Evolutionary conservation across 2,329 filamentous ascomycete genomes (phyloP), one percentile per base, ranked within the genome.

Genomic region (Colletotrichum sublineola): DNA sequence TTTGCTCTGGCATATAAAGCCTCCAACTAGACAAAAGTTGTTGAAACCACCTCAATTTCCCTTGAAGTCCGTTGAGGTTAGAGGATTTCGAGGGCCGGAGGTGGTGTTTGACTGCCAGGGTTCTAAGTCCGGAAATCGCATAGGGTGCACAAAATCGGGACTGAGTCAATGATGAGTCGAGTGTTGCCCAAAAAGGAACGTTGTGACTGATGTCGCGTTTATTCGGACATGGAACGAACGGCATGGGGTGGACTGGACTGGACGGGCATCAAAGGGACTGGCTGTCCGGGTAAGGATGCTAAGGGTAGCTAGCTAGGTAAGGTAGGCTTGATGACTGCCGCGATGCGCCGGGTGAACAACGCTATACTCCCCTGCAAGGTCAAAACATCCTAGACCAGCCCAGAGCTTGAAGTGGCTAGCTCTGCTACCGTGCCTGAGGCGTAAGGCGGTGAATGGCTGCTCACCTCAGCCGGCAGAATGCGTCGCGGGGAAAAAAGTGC

Each of bases 131-230:
- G 33, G 55, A 58, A 58, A 46, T 31, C 44, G 33, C 24, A 55
- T 36, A 15, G 44, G n/a, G 48, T 40, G 40, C 29, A 46, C 38
- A 52, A 33, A 11, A 29, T 9, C 33, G 52, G 55, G 24, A 20
- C 31, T 71, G 65, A 71, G 57, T 71, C 65, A 68, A 57, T 18
- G 57, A 68, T 68, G 69, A 71, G 65, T 71, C 65, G 64, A 66
- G 31, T 24, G 18, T 53, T 52, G n/a, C 18, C 29, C 20, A 29
- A 40, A 63, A 56, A 52, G 44, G 20, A 20, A 33, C 11, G 33
- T 29, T 29, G 44, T 66, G 42, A 36, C 36, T 24, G 55, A 57
- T 24, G 55, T 24, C 36, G 36, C 55, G n/a, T 42, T 40, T 14
- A 24, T 40, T 58, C 7, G 12, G 55, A 29, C 12, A 42, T 58